These are phyloP conservation scores for Pugionium cornutum DNA, from an alignment of 345 rosid genomes.

Conservation along the genomic window DNA sequence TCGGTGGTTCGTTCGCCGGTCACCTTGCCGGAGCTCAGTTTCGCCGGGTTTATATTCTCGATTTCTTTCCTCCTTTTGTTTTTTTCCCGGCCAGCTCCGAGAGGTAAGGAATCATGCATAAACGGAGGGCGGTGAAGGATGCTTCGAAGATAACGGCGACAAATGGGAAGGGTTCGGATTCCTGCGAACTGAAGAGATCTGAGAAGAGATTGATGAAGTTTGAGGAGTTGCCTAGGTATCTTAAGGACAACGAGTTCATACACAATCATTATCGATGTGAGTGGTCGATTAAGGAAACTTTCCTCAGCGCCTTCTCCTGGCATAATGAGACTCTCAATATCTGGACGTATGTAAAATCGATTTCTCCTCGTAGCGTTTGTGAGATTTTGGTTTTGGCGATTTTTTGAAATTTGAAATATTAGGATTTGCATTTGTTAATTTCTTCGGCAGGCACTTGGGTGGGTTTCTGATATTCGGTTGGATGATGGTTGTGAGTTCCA, in stretches of 20 bases:
- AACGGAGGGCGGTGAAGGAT: slow-evolving; percentile 31
- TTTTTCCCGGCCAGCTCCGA: slow-evolving; percentile 4
- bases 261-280: slow-evolving; percentile 88
- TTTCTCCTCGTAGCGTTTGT: background rate
- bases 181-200: slow-evolving; percentile 38
- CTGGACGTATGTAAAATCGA: slow-evolving; percentile 70
- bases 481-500: slow-evolving; percentile 59
- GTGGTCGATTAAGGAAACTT: slow-evolving; percentile 78
- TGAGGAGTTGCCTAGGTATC: slow-evolving; percentile 75
- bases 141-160: slow-evolving; percentile 22
- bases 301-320: slow-evolving; percentile 76
- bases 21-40: slow-evolving; percentile 18
- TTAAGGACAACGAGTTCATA: slow-evolving; percentile 86
- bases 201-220: slow-evolving; percentile 64
- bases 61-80: background rate
- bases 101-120: slow-evolving; percentile 31
- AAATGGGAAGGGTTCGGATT: slow-evolving; percentile 26
- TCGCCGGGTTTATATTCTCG: background rate
- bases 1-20: slow-evolving; percentile 25
- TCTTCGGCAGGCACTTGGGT: slow-evolving; percentile 58
- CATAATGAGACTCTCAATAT: slow-evolving; percentile 95
- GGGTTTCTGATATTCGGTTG: slow-evolving; percentile 75
- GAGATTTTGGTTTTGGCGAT: background rate
- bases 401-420: background rate
- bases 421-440: background rate